phyloP scores from a whole-genome alignment of 345 rosid genomes.

The Acer campestre region DNA sequence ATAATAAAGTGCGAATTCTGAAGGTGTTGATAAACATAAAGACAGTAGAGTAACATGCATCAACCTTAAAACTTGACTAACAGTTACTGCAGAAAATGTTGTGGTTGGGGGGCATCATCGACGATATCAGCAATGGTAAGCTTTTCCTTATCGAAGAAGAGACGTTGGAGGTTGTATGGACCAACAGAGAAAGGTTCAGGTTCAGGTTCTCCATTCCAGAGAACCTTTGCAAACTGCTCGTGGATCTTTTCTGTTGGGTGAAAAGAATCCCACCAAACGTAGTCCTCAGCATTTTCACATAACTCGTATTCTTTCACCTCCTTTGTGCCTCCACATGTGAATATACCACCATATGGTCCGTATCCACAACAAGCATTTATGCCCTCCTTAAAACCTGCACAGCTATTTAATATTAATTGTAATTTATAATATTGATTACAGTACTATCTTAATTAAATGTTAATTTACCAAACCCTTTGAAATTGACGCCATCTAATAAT shows the following conservation, averaged over 20 bases:
- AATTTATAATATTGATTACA: no score
- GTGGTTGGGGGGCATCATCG: constrained; percentile 35
- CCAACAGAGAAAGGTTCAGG: constrained; percentile 25
- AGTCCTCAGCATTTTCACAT: constrained; percentile 36
- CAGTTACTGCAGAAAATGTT: constrained; percentile 3
- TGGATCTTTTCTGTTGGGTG: constrained; percentile 52
- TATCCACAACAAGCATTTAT: constrained; percentile 51
- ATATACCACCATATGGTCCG: constrained; percentile 43
- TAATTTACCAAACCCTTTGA: no score
- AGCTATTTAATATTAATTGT: no score
- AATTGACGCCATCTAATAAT: no score
- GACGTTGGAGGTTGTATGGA: constrained; percentile 38
- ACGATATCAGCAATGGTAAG: constrained; percentile 41
- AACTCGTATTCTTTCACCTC: constrained; percentile 27
- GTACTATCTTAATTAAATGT: no score
- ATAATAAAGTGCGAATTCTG: neutral
- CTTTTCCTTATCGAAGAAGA: constrained; percentile 37
- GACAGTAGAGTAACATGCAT: neutral
- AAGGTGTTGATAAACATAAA: neutral
- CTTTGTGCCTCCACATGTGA: constrained; percentile 45
- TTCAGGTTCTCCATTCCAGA: constrained; percentile 34
- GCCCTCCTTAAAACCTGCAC: constrained; percentile 53
- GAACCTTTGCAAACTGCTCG: constrained; percentile 37
- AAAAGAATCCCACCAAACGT: constrained; percentile 62
- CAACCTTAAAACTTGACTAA: neutral